Percentiles rank a stretch among this genome's conserved stretches.
Conservation (phyloP, 2,329 filamentous ascomycete species). For the Lomentospora prolificans region DNA sequence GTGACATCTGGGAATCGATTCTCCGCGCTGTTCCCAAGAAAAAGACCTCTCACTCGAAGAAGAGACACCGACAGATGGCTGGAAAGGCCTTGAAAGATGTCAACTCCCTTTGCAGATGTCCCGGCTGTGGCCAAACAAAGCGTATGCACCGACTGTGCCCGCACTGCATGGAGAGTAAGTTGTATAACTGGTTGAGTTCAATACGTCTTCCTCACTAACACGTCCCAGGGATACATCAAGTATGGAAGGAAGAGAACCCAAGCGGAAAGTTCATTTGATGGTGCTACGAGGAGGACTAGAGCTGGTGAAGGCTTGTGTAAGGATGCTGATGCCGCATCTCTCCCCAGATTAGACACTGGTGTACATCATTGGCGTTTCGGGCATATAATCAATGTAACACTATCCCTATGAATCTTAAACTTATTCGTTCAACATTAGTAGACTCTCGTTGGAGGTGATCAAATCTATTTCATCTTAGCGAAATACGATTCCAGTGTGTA, state of each 20-base stretch:
- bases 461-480: too few species aligned
- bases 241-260: conserved; percentile 14
- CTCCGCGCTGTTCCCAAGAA: conserved; percentile 94
- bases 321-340: not conserved
- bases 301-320: not conserved
- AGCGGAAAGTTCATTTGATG: conserved; percentile 10
- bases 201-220: not conserved
- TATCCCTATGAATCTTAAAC: not conserved
- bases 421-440: not conserved
- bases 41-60: conserved; percentile 96
- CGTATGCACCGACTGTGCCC: conserved; percentile 82
- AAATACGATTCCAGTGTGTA: too few species aligned
- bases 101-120: conserved; percentile 76
- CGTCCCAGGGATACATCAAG: conserved; percentile 12
- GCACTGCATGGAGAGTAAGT: conserved; percentile 73
- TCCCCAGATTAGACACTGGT: conserved; percentile 4
- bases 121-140: conserved; percentile 80
- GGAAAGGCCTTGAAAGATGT: conserved; percentile 92
- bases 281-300: not conserved
- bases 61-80: conserved; percentile 84
- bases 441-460: too few species aligned
- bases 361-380: conserved; percentile 10
- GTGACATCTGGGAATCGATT: conserved; percentile 85
- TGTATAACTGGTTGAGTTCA: too few species aligned
- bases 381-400: conserved; percentile 7